A percentile compares a stretch with the other conserved stretches of the same genome.
Conservation (phyloP, 208 protist species). For the Acanthamoeba healyi region DNA sequence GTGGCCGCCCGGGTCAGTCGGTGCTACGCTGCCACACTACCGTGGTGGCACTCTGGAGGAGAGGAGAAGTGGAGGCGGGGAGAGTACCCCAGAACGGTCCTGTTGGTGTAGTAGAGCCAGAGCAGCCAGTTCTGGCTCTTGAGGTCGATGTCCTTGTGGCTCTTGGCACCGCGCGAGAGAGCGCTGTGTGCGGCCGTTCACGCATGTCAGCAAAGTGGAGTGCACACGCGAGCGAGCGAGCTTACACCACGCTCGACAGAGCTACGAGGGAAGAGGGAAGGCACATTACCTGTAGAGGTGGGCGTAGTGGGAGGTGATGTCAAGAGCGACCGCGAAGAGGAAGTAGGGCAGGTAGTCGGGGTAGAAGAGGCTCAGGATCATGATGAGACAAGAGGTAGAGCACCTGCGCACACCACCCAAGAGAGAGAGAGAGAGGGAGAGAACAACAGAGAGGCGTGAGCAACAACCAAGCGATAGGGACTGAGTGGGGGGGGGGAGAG, state of each 20-base stretch:
- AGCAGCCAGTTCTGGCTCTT: slow-evolving; percentile 65
- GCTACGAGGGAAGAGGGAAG: background rate
- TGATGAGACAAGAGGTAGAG: slow-evolving; percentile 56
- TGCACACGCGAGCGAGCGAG: too few relatives aligned
- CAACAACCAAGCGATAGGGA: too few relatives aligned
- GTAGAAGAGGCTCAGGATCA: slow-evolving; percentile 54
- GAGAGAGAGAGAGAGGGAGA: background rate
- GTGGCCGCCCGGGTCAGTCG: too few relatives aligned
- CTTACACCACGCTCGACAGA: too few relatives aligned
- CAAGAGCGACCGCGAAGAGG: slow-evolving; percentile 19
- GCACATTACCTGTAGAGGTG: slow-evolving; percentile 71
- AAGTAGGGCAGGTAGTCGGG: slow-evolving; percentile 53
- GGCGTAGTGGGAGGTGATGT: slow-evolving; percentile 71
- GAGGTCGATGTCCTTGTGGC: slow-evolving; percentile 72
- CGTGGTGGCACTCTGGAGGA: too few relatives aligned
- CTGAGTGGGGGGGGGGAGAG: background rate
- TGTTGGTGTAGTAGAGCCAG: slow-evolving; percentile 72
- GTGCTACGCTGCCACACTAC: too few relatives aligned
- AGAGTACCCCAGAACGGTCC: background rate
- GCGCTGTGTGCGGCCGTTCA: background rate
- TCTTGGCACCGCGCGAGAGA: background rate
- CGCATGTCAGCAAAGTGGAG: too few relatives aligned
- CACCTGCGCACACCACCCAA: slow-evolving; percentile 29
- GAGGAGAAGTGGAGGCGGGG: background rate
- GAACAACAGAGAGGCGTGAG: background rate